Evolutionary conservation across 306 rosid species (phyloP).

Genomic region (Abrus pulchellus): DNA sequence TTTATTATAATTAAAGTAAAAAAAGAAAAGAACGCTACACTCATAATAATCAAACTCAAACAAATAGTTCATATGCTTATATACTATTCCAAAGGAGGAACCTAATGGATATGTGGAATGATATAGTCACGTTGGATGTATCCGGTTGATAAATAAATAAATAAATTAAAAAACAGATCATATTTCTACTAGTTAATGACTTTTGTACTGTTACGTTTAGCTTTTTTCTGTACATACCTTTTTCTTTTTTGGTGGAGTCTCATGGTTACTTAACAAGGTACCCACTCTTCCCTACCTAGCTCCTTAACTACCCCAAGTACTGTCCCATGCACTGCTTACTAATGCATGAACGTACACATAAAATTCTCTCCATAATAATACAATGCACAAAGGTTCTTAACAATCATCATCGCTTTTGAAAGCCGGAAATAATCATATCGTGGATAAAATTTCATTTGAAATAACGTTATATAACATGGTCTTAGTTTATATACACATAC

Average conservation of each 20-base stretch:
- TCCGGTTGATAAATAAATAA: neutral
- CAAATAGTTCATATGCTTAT: neutral
- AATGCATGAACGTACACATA: constrained; percentile 38
- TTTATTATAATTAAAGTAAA: too few relatives aligned
- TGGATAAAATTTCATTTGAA: neutral
- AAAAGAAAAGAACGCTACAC: too few relatives aligned
- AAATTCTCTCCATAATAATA: neutral
- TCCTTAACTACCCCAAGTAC: constrained; percentile 44
- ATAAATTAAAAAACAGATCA: neutral
- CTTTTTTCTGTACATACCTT: constrained; percentile 9
- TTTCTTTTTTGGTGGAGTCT: constrained; percentile 27
- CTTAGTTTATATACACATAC: neutral
- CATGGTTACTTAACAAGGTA: constrained; percentile 45
- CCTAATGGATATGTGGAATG: neutral
- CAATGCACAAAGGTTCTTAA: neutral
- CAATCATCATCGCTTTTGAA: neutral
- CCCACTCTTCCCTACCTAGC: constrained; percentile 37
- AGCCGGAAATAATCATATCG: neutral
- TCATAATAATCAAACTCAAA: too few relatives aligned
- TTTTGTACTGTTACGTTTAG: constrained; percentile 21
- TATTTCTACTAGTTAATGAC: constrained; percentile 6
- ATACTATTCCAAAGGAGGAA: neutral
- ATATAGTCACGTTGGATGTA: neutral
- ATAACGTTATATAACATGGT: neutral
- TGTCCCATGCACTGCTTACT: constrained; percentile 50